A percentile compares a stretch with the other conserved stretches of the same genome.
These are phyloP conservation scores for Steccherinum ochraceum DNA, from an alignment of 768 basidiomycete species.

Conservation along the genomic window DNA sequence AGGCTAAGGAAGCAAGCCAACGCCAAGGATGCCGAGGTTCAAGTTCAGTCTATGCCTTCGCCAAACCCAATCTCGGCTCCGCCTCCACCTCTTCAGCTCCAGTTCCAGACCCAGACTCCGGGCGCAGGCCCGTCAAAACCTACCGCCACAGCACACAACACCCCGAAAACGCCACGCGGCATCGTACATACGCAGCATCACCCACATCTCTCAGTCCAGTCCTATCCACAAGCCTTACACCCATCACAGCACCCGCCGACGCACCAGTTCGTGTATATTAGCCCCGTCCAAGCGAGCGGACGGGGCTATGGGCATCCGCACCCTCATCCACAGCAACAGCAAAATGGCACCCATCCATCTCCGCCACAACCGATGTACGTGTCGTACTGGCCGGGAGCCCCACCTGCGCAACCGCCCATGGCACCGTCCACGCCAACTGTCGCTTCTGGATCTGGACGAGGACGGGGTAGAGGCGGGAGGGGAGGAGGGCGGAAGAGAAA, in stretches of 20 bases:
- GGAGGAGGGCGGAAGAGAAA: neutral
- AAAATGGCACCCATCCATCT: no score
- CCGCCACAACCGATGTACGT: neutral
- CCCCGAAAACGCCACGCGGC: neutral
- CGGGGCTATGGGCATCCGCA: neutral
- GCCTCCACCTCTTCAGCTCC: neutral
- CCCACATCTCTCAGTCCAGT: neutral
- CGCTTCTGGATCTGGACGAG: neutral
- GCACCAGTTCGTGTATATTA: neutral
- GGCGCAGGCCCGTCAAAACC: neutral
- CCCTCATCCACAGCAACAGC: no score
- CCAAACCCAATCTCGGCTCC: conserved; percentile 1
- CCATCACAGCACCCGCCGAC: neutral
- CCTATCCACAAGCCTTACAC: neutral
- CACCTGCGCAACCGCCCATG: no score
- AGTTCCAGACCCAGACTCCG: neutral
- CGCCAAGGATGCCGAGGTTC: neutral
- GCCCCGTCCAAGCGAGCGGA: neutral
- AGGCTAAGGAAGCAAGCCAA: neutral
- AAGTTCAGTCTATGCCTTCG: neutral
- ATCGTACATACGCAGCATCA: neutral
- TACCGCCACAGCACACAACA: neutral
- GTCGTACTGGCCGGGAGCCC: neutral
- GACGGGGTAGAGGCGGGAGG: no score
- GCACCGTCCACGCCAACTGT: neutral